Percentiles rank a stretch among this genome's conserved stretches.
These are phyloP conservation scores for Acorus calamus DNA, from an alignment of 106 monocot species.

Conservation along the genomic window DNA sequence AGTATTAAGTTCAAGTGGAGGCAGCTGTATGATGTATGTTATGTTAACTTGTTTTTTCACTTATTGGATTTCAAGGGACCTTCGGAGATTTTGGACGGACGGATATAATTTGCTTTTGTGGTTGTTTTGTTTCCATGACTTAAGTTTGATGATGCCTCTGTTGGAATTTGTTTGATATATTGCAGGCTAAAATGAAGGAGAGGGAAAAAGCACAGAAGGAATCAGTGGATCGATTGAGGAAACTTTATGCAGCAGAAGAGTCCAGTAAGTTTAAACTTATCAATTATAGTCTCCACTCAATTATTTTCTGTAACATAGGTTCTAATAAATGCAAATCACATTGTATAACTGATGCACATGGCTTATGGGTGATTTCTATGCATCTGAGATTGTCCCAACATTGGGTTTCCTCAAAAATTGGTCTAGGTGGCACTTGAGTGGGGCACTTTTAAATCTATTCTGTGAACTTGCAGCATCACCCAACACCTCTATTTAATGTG, in stretches of 20 bases:
- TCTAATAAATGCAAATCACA: no score
- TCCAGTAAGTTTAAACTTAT: slow-evolving; percentile 46
- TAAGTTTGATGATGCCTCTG: background rate
- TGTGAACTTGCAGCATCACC: no score
- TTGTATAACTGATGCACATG: no score
- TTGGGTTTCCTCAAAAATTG: no score
- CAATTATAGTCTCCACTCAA: no score
- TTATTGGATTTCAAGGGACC: background rate
- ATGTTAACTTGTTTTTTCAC: background rate
- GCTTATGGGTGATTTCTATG: no score
- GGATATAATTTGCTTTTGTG: background rate
- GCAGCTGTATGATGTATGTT: slow-evolving; percentile 54
- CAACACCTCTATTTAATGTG: no score
- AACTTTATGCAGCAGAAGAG: slow-evolving; percentile 47
- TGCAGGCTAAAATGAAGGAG: slow-evolving; percentile 62
- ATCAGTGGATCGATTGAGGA: slow-evolving; percentile 40
- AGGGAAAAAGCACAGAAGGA: slow-evolving; percentile 39
- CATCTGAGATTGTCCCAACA: no score
- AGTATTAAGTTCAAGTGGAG: slow-evolving; percentile 53
- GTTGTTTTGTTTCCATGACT: background rate
- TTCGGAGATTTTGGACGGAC: background rate
- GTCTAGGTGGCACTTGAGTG: no score
- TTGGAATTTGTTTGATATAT: background rate
- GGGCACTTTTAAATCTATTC: no score
- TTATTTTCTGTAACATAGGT: no score